Base-by-base conservation (phyloP, 2,329 filamentous ascomycete genomes). In the Fusarium lateritium region DNA sequence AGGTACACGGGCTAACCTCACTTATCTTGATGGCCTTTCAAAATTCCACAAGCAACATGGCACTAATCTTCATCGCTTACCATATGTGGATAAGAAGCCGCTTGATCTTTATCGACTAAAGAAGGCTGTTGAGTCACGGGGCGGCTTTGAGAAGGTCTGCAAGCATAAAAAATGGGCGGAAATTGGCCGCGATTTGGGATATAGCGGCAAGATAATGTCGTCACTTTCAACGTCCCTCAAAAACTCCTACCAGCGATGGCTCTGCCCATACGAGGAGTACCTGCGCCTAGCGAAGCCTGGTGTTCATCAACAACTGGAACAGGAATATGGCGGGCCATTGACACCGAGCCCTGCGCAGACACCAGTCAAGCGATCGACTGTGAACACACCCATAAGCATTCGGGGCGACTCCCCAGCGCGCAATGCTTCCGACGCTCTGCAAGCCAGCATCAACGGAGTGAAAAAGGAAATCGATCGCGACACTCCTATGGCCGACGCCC, bases 181-280 rank as follows among this genome's bases (percentile, higher is more conserved):
- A 79, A 98, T 99, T 73, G 96, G 96, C 34, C 90, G 96, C 75
- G 96, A 98, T 78, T 83, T 99, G 47, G 96, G 96, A 56, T 99
- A 99, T 81, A 98, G 95, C 77, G 96, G 96, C 77, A 99, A 99
- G 83, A 99, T 99, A 68, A 99, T 99, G 96, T 98, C 95, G 4
- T 98, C 96, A 10, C 83, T 99, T 46, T 99, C 96, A 7, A 99
- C 96, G 0, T 98, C 96, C 7, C 86, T 99, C 42, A 99, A 98
- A 79, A 99, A 99, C 79, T 98, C 96, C 1, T 99, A 97, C 75
- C 94, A 97, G 78, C 91, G 95, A 81, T 99, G 96, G 93, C 89
- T 99, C 5, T 93, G 94, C 76, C 96, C 96, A 0, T 99, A 98
- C 74, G 96, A 99, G 79, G 94, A 98, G 67, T 99, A 97, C 77